phyloP scores from a whole-genome alignment of 257 asterid genomes.

The Voacanga thouarsii region DNA sequence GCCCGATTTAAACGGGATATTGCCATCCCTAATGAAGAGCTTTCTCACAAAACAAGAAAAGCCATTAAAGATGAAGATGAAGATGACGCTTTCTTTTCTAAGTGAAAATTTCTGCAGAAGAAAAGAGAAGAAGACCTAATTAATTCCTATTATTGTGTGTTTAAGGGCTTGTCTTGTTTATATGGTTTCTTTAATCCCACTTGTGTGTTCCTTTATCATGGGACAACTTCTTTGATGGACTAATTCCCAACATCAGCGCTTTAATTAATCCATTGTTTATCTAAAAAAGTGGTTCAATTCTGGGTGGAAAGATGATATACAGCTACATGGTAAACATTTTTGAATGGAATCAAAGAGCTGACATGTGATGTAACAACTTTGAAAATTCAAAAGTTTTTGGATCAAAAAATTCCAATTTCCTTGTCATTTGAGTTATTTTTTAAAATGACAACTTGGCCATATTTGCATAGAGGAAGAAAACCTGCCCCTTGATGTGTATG shows the following conservation, averaged over 20 bases:
- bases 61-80: not conserved
- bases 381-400: not conserved
- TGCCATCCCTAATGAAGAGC: no score
- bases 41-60: no score
- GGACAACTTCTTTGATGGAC: not conserved
- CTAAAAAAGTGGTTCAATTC: not conserved
- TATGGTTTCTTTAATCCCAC: not conserved
- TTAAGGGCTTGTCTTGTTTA: not conserved
- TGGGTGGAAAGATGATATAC: slow-evolving; percentile 10
- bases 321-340: not conserved
- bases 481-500: no score
- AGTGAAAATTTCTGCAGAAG: not conserved
- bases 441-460: not conserved
- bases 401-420: not conserved
- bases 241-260: not conserved
- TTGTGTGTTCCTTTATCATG: not conserved
- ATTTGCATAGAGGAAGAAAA: not conserved
- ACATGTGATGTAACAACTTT: not conserved
- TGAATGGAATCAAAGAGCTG: not conserved
- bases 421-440: not conserved
- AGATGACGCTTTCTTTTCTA: not conserved
- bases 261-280: not conserved
- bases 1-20: no score
- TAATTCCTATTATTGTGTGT: not conserved
- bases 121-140: no score